These are phyloP conservation scores for Pyrenopolyporus hunteri DNA, from an alignment of 495 filamentous ascomycete species.

Conservation along the genomic window DNA sequence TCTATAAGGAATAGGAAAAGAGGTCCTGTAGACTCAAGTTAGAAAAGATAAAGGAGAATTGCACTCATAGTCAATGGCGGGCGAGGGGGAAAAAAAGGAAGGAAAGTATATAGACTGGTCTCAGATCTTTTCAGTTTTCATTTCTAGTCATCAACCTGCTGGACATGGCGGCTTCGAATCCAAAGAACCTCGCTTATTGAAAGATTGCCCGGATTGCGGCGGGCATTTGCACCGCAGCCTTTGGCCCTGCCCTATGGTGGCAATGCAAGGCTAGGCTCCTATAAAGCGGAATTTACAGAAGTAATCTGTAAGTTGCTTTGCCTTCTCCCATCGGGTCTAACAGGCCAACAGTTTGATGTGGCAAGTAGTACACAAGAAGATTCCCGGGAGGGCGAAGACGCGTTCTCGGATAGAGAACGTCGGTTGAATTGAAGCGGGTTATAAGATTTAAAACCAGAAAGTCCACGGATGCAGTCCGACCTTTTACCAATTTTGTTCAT, in stretches of 20 bases:
- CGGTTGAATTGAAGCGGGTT: slow-evolving; percentile 35
- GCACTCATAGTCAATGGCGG: background rate
- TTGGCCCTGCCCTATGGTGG: slow-evolving; percentile 49
- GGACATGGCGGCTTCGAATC: slow-evolving; percentile 47
- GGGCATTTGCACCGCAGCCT: slow-evolving; percentile 54
- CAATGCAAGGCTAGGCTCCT: slow-evolving; percentile 47
- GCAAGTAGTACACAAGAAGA: slow-evolving; percentile 9
- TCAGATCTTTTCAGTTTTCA: slow-evolving; percentile 65
- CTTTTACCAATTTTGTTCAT: slow-evolving; percentile 69
- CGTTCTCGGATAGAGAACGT: slow-evolving; percentile 25
- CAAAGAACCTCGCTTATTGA: slow-evolving; percentile 14
- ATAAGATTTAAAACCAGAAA: slow-evolving; percentile 45
- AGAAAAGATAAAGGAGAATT: slow-evolving; percentile 13
- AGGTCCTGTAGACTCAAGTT: slow-evolving; percentile 27
- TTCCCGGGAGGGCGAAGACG: slow-evolving; percentile 16
- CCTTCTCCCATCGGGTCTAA: slow-evolving; percentile 14
- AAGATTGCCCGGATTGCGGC: slow-evolving; percentile 7
- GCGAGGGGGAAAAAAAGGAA: background rate
- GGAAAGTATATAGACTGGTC: slow-evolving; percentile 41
- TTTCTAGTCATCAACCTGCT: slow-evolving; percentile 50
- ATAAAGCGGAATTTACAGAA: slow-evolving; percentile 44
- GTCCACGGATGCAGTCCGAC: slow-evolving; percentile 57
- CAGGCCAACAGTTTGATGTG: slow-evolving; percentile 19
- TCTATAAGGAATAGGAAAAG: background rate
- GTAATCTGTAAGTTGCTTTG: slow-evolving; percentile 41